Evolutionary conservation across 129 eudicot genomes (phyloP).

Genomic region (Scalesia atractyloides): DNA sequence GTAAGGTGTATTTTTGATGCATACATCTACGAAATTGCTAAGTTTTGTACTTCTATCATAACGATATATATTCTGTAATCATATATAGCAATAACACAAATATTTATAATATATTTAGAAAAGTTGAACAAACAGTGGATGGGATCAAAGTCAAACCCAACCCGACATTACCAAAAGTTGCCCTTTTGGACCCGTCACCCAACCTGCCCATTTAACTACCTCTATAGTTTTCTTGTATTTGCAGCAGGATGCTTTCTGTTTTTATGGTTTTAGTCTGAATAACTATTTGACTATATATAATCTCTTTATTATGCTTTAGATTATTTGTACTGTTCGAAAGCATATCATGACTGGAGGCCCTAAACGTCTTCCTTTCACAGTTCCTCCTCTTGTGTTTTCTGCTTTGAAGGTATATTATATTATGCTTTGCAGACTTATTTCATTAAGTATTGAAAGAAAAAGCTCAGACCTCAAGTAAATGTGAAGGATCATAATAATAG

Average conservation of each 20-base stretch:
- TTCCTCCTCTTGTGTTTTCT: constrained; percentile 94
- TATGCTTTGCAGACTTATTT: constrained; percentile 12
- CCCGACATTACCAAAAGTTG: not conserved
- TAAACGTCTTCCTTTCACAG: constrained; percentile 85
- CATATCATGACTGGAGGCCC: constrained; percentile 93
- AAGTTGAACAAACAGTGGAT: not conserved
- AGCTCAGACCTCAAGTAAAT: constrained; percentile 17
- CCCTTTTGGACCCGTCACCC: not conserved
- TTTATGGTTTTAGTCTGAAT: not conserved
- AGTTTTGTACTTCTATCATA: not conserved
- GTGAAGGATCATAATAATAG: constrained; percentile 9
- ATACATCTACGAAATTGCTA: not conserved
- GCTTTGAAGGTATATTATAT: constrained; percentile 70
- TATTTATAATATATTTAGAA: not conserved
- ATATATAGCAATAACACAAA: not conserved
- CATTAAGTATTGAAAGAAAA: not conserved
- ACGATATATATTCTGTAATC: not conserved
- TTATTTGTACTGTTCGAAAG: constrained; percentile 72
- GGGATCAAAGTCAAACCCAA: not conserved
- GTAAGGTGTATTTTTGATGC: not conserved
- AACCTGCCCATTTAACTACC: constrained; percentile 1
- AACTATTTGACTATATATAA: not conserved
- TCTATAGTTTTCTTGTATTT: not conserved
- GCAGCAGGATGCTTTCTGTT: constrained; percentile 7
- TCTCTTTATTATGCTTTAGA: constrained; percentile 44